These are phyloP conservation scores for Cladorrhinum sp. DNA, from an alignment of 2,329 filamentous ascomycete species.

Conservation along the genomic window DNA sequence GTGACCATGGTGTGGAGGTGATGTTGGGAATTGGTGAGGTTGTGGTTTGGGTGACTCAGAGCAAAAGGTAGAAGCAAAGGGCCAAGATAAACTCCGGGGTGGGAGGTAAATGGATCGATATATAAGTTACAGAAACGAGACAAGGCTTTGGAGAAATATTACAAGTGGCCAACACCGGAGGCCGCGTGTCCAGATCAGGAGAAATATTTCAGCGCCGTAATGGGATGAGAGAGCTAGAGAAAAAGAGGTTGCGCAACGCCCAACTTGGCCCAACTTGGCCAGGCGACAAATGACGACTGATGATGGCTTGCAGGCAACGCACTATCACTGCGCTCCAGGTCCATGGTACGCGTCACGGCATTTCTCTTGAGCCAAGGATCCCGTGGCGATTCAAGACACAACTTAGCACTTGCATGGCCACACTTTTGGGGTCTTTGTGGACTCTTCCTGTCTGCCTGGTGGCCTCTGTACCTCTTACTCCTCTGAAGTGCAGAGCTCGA, in stretches of 20 bases:
- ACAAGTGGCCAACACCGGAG: neutral
- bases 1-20: constrained; percentile 27
- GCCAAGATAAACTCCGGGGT: neutral
- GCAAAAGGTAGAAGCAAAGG: neutral
- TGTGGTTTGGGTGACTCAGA: neutral
- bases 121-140: neutral
- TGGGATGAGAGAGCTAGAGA: neutral
- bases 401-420: neutral
- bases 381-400: neutral
- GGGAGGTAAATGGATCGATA: neutral
- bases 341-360: neutral
- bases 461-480: neutral
- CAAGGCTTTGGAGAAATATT: neutral
- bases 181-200: neutral
- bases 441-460: neutral
- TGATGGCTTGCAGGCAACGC: neutral
- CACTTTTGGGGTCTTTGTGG: neutral
- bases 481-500: no score
- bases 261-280: neutral
- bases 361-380: neutral
- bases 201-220: neutral
- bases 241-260: neutral
- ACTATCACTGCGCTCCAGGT: neutral
- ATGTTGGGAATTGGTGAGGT: neutral
- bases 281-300: neutral